Evolutionary conservation across 768 basidiomycete species (phyloP).

Genomic region (Kwoniella bestiolae): DNA sequence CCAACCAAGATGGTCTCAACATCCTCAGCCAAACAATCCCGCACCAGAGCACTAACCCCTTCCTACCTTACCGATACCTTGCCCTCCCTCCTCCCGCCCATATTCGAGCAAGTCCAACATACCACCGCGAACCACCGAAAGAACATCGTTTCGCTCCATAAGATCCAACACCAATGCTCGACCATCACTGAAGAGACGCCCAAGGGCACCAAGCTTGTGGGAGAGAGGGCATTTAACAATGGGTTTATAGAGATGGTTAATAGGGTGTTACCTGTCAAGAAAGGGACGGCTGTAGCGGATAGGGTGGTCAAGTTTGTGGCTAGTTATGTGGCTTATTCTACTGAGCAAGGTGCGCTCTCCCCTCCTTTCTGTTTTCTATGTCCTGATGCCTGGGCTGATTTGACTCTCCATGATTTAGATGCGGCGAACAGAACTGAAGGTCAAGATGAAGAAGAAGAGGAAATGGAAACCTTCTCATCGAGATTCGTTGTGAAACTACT

Average conservation of each 20-base stretch:
- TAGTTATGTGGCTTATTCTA: constrained; percentile 73
- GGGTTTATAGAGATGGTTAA: constrained; percentile 67
- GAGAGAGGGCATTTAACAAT: constrained; percentile 77
- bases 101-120: constrained; percentile 78
- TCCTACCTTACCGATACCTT: constrained; percentile 48
- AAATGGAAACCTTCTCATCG: constrained; percentile 70
- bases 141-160: constrained; percentile 80
- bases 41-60: constrained; percentile 26
- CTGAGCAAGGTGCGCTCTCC: constrained; percentile 69
- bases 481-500: constrained; percentile 72
- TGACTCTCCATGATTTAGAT: constrained; percentile 48
- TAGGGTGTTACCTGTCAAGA: constrained; percentile 73
- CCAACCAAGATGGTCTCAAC: constrained; percentile 1
- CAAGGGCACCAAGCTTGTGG: constrained; percentile 63
- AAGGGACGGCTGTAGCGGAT: constrained; percentile 76
- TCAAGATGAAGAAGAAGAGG: constrained; percentile 57
- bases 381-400: not conserved
- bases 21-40: constrained; percentile 17
- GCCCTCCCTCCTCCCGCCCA: constrained; percentile 62
- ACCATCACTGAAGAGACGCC: constrained; percentile 55
- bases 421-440: constrained; percentile 59
- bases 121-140: constrained; percentile 83
- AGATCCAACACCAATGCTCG: constrained; percentile 72
- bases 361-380: not conserved
- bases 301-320: constrained; percentile 79